phyloP scores from a whole-genome alignment of 768 basidiomycete species.

The Macrolepiota fuliginosa region DNA sequence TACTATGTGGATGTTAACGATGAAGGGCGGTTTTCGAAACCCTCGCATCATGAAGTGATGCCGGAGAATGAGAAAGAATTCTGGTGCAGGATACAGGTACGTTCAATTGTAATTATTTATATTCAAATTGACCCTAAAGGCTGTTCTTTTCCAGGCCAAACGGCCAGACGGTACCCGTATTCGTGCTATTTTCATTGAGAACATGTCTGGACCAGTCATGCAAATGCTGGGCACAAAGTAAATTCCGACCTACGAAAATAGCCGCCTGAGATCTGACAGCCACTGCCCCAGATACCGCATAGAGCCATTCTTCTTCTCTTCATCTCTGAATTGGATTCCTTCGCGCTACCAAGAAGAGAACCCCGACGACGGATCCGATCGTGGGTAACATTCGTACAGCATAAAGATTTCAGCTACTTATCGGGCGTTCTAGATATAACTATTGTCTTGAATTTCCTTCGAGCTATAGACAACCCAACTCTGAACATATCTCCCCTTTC shows the following conservation, averaged over 20 bases:
- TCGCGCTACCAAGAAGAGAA: constrained; percentile 55
- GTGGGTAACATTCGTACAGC: constrained; percentile 26
- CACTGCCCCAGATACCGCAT: constrained; percentile 40
- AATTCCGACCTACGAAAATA: neutral
- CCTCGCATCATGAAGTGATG: constrained; percentile 16
- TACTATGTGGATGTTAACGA: constrained; percentile 36
- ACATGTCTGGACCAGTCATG: constrained; percentile 44
- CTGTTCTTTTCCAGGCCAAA: neutral
- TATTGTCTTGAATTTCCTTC: constrained; percentile 46
- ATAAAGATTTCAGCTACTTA: neutral
- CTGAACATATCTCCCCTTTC: neutral
- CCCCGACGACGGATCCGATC: constrained; percentile 39
- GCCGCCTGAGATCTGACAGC: neutral
- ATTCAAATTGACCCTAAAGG: neutral
- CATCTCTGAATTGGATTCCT: constrained; percentile 61
- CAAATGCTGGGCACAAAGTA: constrained; percentile 58
- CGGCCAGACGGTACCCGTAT: constrained; percentile 29
- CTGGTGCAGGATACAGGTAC: constrained; percentile 27
- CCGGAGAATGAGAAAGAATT: constrained; percentile 21
- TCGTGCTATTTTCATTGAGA: constrained; percentile 49
- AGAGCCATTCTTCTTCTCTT: constrained; percentile 64
- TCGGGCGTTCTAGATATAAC: constrained; percentile 43
- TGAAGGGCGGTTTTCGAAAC: constrained; percentile 31
- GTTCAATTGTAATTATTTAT: neutral
- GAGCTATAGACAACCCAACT: constrained; percentile 16